Conservation (phyloP, 116 monocot genomes). For the Posidonia oceanica region DNA sequence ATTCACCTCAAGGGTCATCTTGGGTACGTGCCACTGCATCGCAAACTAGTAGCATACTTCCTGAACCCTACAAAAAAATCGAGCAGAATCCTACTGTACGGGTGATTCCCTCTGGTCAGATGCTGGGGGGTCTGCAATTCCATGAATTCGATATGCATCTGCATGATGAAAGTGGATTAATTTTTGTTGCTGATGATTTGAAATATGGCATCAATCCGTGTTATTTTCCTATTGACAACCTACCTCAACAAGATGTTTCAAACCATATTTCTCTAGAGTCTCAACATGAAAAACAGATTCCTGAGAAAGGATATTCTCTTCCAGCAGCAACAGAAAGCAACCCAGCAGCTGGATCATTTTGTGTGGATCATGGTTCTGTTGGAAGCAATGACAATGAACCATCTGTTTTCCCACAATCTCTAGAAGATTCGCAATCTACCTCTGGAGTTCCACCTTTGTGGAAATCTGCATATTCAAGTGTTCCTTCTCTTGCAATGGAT, state of each 20-base stretch:
- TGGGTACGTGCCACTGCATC: constrained; percentile 22
- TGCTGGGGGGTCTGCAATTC: constrained; percentile 8
- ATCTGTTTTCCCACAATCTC: constrained; percentile 25
- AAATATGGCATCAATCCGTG: constrained; percentile 12
- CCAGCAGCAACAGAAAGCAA: constrained; percentile 12
- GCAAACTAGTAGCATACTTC: constrained; percentile 19
- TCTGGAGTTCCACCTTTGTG: constrained; percentile 32
- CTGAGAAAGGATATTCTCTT: constrained; percentile 13
- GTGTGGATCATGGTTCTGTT: constrained; percentile 29
- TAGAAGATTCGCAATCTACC: constrained; percentile 27
- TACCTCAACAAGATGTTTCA: constrained; percentile 13
- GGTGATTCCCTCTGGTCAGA: constrained; percentile 23
- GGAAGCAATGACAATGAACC: constrained; percentile 33
- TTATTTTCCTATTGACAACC: constrained; percentile 17
- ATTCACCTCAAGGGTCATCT: constrained; percentile 21
- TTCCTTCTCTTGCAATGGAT: constrained; percentile 19
- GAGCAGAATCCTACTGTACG: constrained; percentile 8
- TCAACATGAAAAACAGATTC: constrained; percentile 4
- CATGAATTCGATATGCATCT: constrained; percentile 18
- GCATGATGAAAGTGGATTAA: constrained; percentile 13
- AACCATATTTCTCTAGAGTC: constrained; percentile 2
- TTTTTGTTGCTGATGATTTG: constrained; percentile 21
- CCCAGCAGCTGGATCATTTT: constrained; percentile 27
- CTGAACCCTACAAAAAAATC: constrained; percentile 13
- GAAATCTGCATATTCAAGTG: constrained; percentile 32